Evolutionary conservation across 495 filamentous ascomycete species (phyloP).

Genomic region (Achaetomiella virescens): DNA sequence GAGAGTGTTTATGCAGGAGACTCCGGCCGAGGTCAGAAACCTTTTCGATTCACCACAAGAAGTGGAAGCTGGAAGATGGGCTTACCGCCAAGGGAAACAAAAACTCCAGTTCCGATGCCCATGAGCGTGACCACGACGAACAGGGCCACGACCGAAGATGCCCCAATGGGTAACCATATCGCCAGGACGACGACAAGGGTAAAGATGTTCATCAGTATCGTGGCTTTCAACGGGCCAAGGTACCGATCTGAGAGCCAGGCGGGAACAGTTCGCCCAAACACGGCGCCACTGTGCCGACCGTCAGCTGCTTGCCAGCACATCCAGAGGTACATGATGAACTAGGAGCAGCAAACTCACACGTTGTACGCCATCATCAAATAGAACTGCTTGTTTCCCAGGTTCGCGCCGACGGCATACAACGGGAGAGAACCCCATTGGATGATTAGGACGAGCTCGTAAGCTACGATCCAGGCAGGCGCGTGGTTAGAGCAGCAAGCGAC

Average conservation of each 20-base stretch:
- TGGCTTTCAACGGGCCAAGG: slow-evolving; percentile 25
- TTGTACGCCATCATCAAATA: slow-evolving; percentile 32
- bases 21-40: slow-evolving; percentile 7
- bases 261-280: slow-evolving; percentile 24
- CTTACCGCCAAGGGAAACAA: slow-evolving; percentile 28
- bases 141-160: slow-evolving; percentile 10
- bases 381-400: slow-evolving; percentile 22
- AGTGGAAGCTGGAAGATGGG: neutral
- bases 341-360: slow-evolving; percentile 16
- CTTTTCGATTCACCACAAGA: neutral
- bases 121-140: slow-evolving; percentile 22
- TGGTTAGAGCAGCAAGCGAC: neutral
- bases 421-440: slow-evolving; percentile 31
- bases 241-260: slow-evolving; percentile 22
- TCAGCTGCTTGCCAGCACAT: neutral
- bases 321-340: neutral
- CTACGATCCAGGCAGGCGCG: slow-evolving; percentile 5
- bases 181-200: slow-evolving; percentile 19
- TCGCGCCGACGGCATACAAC: slow-evolving; percentile 21
- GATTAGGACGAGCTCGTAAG: slow-evolving; percentile 27
- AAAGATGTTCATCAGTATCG: slow-evolving; percentile 23
- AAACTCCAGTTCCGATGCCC: slow-evolving; percentile 27
- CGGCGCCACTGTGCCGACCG: slow-evolving; percentile 19
- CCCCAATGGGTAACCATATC: slow-evolving; percentile 26
- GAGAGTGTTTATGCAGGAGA: slow-evolving; percentile 26